Base-by-base conservation (phyloP, 768 basidiomycete species). In the Roridomyces roridus region DNA sequence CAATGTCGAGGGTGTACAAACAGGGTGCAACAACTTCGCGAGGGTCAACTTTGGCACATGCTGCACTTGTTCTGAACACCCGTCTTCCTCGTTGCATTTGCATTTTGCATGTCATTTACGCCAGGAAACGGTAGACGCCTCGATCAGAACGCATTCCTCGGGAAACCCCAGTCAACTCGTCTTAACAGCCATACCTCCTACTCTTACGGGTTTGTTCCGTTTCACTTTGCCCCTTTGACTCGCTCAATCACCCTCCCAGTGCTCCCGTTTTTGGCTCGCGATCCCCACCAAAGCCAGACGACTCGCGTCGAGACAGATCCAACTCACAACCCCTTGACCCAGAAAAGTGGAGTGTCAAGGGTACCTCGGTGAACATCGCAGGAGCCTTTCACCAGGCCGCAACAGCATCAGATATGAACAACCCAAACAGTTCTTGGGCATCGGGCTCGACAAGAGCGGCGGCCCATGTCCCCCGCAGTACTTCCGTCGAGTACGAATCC, bases 301-400 rank as follows among this genome's bases (percentile, higher is more conserved):
- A n/a, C n/a, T n/a, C n/a, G n/a, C n/a, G n/a, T 62, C 76, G 79
- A 59, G 75, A 76, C 36, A 77, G 78, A 66, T 74, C 74, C 44
- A 54, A 70, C n/a, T 47, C 59, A 37, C 51, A 65, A 42, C 73
- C 75, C 15, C 80, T 80, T n/a, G 78, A 86, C 47, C 91, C 91
- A 37, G 81, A 85, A 65, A 85, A 79, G 79, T 90, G 88, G 88
- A 68, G 70, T 55, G 84, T 91, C 56, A 89, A 89, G 66, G 91
- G 92, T 72, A 94, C 93, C 41, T 88, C 91, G 18, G 93, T 94
- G 46, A 90, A 92, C 72, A 88, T 93, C 66, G 93, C 92, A 10
- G 83, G 84, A 65, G 93, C 92, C 26, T 90, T 95, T 67, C 76
- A 79, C 62, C 85, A 88, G 70, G 93, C 92, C 18, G 89, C 82